These are phyloP conservation scores for Coemansia sp. DNA, from an alignment of 371 early-diverging fungal genomes.

Conservation along the genomic window DNA sequence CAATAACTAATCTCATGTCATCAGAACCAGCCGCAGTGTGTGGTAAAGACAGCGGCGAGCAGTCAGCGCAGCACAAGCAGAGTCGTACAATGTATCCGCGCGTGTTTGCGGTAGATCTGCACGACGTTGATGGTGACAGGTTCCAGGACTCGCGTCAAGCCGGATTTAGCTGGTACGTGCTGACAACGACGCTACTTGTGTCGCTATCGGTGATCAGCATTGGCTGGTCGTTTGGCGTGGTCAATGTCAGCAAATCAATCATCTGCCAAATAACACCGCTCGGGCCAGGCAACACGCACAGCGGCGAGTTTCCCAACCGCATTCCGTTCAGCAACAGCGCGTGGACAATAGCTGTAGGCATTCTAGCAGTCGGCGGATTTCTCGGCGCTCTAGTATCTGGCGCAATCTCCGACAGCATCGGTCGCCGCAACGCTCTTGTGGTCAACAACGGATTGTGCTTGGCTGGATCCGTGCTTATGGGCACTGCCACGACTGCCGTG, in stretches of 20 bases:
- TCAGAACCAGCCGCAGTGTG: constrained; percentile 3
- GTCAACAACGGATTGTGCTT: constrained; percentile 64
- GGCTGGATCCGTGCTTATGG: constrained; percentile 66
- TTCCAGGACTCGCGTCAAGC: constrained; percentile 45
- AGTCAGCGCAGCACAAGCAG: background rate
- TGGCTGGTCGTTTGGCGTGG: constrained; percentile 39
- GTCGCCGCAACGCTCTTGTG: constrained; percentile 68
- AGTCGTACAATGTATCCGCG: constrained; percentile 17
- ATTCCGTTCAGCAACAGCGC: constrained; percentile 74
- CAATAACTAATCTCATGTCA: constrained; percentile 9
- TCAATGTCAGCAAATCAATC: constrained; percentile 34
- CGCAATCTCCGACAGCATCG: constrained; percentile 62
- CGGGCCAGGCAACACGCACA: background rate
- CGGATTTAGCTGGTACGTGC: constrained; percentile 42
- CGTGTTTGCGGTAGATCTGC: constrained; percentile 39
- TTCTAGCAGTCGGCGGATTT: constrained; percentile 76
- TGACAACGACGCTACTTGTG: constrained; percentile 29
- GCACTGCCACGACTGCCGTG: constrained; percentile 56
- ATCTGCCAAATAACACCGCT: constrained; percentile 26
- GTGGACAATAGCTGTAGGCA: constrained; percentile 68
- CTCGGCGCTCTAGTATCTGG: constrained; percentile 75
- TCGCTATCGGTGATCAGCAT: constrained; percentile 41
- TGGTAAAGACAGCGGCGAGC: background rate
- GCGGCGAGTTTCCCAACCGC: constrained; percentile 47
- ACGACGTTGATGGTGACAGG: constrained; percentile 39